A percentile compares a stretch with the other conserved stretches of the same genome.
These are phyloP conservation scores for Sarocladiaceae sp. DNA, from an alignment of 2,329 filamentous ascomycete species.

Conservation along the genomic window DNA sequence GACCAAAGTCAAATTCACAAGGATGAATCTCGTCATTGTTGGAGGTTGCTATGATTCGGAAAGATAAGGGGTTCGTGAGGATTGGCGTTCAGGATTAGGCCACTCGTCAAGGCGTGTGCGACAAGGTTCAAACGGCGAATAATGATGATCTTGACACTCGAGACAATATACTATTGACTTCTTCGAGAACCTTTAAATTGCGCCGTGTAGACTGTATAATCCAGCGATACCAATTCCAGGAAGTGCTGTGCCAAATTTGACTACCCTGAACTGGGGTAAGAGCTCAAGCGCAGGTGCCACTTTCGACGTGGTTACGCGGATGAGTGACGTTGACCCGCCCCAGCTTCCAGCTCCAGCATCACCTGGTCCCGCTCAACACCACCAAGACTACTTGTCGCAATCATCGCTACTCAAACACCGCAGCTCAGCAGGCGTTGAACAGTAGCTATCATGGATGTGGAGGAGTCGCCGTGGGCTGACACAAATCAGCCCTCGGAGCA, in stretches of 20 bases:
- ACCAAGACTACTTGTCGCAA: constrained; percentile 1
- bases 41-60: constrained; percentile 66
- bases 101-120: neutral
- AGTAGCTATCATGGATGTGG: constrained; percentile 38
- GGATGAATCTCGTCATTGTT: constrained; percentile 90
- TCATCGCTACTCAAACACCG: constrained; percentile 6
- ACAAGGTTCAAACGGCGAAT: neutral
- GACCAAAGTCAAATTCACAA: constrained; percentile 87
- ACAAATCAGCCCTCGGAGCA: constrained; percentile 27
- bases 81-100: neutral
- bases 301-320: constrained; percentile 2
- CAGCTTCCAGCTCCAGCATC: constrained; percentile 7
- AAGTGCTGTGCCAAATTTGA: too few species aligned
- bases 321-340: constrained; percentile 9
- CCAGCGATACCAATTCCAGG: too few species aligned
- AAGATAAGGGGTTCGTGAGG: constrained; percentile 25
- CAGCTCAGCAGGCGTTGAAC: neutral
- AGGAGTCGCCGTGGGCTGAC: constrained; percentile 53
- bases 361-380: constrained; percentile 5
- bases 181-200: too few species aligned
- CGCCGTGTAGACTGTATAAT: too few species aligned
- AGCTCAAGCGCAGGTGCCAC: neutral
- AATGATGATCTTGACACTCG: too few species aligned
- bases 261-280: neutral
- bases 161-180: too few species aligned